phyloP scores from a whole-genome alignment of 108 stramenopile genomes.

The Fistulifera solaris region DNA sequence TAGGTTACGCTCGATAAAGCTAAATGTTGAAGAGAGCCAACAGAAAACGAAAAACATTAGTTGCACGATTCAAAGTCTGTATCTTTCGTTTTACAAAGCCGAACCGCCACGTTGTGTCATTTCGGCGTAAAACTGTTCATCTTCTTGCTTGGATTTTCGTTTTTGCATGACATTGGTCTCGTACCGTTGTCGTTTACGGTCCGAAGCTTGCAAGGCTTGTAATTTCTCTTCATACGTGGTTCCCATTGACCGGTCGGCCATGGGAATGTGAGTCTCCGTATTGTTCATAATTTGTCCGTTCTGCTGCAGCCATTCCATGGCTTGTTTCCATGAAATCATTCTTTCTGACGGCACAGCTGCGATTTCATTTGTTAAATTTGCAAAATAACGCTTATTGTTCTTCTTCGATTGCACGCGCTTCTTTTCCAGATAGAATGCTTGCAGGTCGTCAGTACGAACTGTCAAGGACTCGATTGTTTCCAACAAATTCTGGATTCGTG shows the following conservation, averaged over 20 bases:
- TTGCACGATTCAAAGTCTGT: too few species aligned
- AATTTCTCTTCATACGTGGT: constrained; percentile 89
- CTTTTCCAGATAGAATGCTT: constrained; percentile 35
- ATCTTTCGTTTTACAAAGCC: constrained; percentile 7
- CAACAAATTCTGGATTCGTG: constrained; percentile 53
- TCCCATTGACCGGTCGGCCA: constrained; percentile 56
- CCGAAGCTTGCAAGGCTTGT: constrained; percentile 35
- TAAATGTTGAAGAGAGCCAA: too few species aligned
- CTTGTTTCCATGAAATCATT: constrained; percentile 26
- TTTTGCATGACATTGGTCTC: constrained; percentile 76
- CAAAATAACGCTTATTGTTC: constrained; percentile 16
- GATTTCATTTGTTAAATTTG: not conserved
- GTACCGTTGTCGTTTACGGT: constrained; percentile 43
- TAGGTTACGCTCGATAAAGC: too few species aligned
- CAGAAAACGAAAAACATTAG: too few species aligned
- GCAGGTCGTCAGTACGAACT: constrained; percentile 41
- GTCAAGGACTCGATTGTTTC: constrained; percentile 28
- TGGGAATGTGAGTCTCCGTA: constrained; percentile 53
- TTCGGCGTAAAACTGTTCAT: constrained; percentile 64
- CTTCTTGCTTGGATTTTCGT: constrained; percentile 69
- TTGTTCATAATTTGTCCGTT: constrained; percentile 14
- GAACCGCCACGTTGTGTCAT: constrained; percentile 73
- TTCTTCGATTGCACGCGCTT: constrained; percentile 39
- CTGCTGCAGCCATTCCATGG: constrained; percentile 22
- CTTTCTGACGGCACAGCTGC: not conserved